These are phyloP conservation scores for Blastomyces percursus DNA, from an alignment of 2,329 filamentous ascomycete species.

Conservation along the genomic window DNA sequence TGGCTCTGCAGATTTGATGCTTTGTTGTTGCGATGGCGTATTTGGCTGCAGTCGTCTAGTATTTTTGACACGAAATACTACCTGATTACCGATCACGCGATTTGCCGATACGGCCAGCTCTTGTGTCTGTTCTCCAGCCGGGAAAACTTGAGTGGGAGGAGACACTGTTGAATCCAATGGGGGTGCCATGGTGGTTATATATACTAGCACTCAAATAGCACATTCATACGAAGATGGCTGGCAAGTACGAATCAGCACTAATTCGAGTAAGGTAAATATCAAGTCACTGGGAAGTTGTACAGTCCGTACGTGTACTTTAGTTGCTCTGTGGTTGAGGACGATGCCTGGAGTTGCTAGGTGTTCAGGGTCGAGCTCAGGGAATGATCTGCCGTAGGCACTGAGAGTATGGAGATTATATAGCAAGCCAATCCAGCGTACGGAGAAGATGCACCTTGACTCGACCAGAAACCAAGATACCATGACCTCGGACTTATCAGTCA, in stretches of 20 bases:
- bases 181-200: background rate
- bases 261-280: background rate
- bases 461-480: no score
- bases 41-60: background rate
- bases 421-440: no score
- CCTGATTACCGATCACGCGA: conserved; percentile 14
- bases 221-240: background rate
- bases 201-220: background rate
- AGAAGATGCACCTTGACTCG: no score
- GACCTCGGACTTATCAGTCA: no score
- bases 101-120: conserved; percentile 2
- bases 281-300: background rate
- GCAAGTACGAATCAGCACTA: background rate
- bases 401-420: no score
- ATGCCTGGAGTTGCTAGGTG: no score
- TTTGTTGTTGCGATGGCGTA: background rate
- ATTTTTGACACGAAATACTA: conserved; percentile 15
- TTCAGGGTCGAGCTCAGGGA: no score
- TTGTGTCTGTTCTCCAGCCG: background rate
- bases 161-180: background rate
- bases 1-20: conserved; percentile 6
- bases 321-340: no score
- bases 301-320: no score
- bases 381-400: no score
- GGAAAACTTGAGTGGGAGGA: background rate